These are phyloP conservation scores for Dendrobium nobile DNA, from an alignment of 106 monocot species.

Conservation along the genomic window DNA sequence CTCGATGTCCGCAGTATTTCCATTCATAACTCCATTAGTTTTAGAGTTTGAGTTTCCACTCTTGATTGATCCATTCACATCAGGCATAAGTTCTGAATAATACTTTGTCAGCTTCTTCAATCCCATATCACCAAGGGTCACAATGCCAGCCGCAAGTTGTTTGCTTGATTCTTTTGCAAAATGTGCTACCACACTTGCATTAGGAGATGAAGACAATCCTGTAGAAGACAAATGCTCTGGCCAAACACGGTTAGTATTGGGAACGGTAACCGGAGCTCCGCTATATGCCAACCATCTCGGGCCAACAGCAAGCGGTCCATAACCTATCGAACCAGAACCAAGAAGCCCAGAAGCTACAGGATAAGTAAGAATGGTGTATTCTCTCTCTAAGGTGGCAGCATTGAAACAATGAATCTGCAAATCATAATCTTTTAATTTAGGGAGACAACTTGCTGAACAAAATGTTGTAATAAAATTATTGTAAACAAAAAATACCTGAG, in stretches of 20 bases:
- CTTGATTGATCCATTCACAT: slow-evolving; percentile 37
- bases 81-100: slow-evolving; percentile 52
- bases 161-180: slow-evolving; percentile 95
- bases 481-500: slow-evolving; percentile 47
- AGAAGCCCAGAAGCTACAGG: slow-evolving; percentile 35
- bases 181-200: slow-evolving; percentile 68
- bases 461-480: background rate
- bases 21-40: slow-evolving; percentile 23
- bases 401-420: slow-evolving; percentile 96
- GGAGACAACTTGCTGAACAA: background rate
- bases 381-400: slow-evolving; percentile 78
- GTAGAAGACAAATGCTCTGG: slow-evolving; percentile 42
- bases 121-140: slow-evolving; percentile 87
- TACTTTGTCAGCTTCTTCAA: slow-evolving; percentile 86
- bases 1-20: slow-evolving; percentile 38
- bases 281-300: slow-evolving; percentile 89
- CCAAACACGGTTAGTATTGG: slow-evolving; percentile 51
- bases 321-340: slow-evolving; percentile 54
- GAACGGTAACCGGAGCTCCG: slow-evolving; percentile 58
- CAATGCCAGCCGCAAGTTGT: slow-evolving; percentile 81
- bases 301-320: slow-evolving; percentile 93
- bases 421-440: background rate
- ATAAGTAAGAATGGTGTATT: slow-evolving; percentile 78
- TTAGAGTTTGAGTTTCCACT: slow-evolving; percentile 35
- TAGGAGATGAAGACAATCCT: slow-evolving; percentile 26